Base-by-base conservation (phyloP, 129 eudicot species). In the Pseudognaphalium luteoalbum region DNA sequence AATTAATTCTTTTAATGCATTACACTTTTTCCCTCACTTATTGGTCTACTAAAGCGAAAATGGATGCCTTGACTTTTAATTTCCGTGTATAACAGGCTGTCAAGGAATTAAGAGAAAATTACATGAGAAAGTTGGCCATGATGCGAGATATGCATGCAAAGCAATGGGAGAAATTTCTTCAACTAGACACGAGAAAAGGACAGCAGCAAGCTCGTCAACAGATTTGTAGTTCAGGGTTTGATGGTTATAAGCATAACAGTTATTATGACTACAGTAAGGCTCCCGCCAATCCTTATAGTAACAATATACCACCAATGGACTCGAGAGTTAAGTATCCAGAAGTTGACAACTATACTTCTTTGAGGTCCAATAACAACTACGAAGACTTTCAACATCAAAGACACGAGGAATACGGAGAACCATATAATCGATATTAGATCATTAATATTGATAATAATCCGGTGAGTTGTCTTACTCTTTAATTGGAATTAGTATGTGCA, bases 91-190 rank as follows among this genome's bases (percentile, higher is more conserved):
- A 69, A 61, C 69, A 92, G 98, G 94, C 85, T 69, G 57, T 85
- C 54, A 83, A 82, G 75, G 94, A 86, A 56, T 83, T 86, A 69
- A 81, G 87, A 80, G 96, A 88, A 78, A 80, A 50, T 85, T 73
- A 81, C 85, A 86, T 82, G 83, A 89, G 81, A 73, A 92, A 72
- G 41, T 74, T 90, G 57, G 79, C 79, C 74, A 71, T 41, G 29
- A 70, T 83, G 54, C 84, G 90, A 76, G 96, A 57, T 41, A 58
- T 78, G 37, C 98, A 92, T 74, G 84, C 88, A 33, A 87, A 86
- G 51, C 92, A 83, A 74, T 92, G 93, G 92, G 98, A 90, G 39
- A 89, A 88, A 65, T 90, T 92, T 81, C 90, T 92, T 81, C 96
- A 81, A 56, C 51, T 66, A 12, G 89, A 92, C 63, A 83, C 82